Conservation (phyloP, 2,329 filamentous ascomycete species). For the Aspergillus sergii region DNA sequence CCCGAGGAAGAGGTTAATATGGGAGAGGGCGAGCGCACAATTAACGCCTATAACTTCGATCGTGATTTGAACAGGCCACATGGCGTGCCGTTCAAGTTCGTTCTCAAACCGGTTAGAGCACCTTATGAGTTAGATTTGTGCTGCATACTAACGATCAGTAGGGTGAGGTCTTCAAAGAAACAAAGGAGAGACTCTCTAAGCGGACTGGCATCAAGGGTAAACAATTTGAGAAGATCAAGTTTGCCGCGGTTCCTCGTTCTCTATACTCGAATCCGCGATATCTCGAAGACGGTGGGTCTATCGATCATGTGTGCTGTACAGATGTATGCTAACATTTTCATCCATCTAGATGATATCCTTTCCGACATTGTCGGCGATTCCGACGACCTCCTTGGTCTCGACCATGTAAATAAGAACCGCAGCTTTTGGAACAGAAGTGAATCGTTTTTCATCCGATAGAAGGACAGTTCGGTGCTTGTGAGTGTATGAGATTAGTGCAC, state of each 20-base stretch:
- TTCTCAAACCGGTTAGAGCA: slow-evolving; percentile 72
- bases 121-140: neutral
- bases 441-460: slow-evolving; percentile 65
- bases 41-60: slow-evolving; percentile 90
- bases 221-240: slow-evolving; percentile 97
- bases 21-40: slow-evolving; percentile 68
- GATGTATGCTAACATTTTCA: neutral
- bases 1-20: slow-evolving; percentile 66
- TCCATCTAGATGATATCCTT: slow-evolving; percentile 46
- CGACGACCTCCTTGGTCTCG: slow-evolving; percentile 71
- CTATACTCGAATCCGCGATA: slow-evolving; percentile 79
- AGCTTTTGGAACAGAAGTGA: slow-evolving; percentile 63
- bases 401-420: slow-evolving; percentile 64
- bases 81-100: slow-evolving; percentile 87
- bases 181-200: slow-evolving; percentile 91
- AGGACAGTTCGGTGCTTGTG: slow-evolving; percentile 6
- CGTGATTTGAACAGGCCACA: slow-evolving; percentile 82
- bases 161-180: slow-evolving; percentile 86
- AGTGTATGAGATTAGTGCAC: neutral
- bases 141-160: slow-evolving; percentile 39
- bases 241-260: slow-evolving; percentile 73
- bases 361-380: slow-evolving; percentile 71
- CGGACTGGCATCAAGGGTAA: slow-evolving; percentile 95
- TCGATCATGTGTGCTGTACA: neutral
- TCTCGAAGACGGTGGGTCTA: slow-evolving; percentile 77